These are phyloP conservation scores for Thraustochytrium striatum DNA, from an alignment of 352 stramenopile genomes.

Conservation along the genomic window DNA sequence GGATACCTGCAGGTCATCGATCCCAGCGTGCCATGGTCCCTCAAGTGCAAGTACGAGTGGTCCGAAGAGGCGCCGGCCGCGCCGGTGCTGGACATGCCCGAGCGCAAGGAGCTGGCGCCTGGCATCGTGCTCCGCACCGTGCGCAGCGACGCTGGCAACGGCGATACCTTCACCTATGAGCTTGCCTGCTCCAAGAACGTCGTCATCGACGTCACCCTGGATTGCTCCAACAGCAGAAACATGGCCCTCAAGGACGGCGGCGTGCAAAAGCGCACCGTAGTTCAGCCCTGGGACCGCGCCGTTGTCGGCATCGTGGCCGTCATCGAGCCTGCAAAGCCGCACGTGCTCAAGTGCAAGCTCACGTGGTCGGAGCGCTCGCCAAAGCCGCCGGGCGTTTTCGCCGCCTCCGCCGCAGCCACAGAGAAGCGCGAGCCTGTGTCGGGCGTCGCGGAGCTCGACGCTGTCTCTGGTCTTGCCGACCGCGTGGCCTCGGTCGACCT, in stretches of 20 bases:
- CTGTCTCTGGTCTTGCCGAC: neutral
- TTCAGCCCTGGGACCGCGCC: conserved; percentile 34
- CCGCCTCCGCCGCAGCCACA: neutral
- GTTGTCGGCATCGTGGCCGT: conserved; percentile 20
- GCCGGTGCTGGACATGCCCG: neutral
- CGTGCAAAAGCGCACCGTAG: conserved; percentile 2
- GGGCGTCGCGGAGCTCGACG: neutral
- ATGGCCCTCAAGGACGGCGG: neutral
- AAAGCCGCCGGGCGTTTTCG: conserved; percentile 10
- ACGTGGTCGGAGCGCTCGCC: conserved; percentile 26
- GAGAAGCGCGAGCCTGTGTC: neutral
- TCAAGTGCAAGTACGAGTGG: conserved; percentile 45
- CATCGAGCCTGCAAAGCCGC: neutral
- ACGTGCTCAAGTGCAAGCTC: conserved; percentile 39
- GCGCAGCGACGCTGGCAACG: neutral
- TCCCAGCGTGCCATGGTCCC: conserved; percentile 1
- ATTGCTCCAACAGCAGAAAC: conserved; percentile 41
- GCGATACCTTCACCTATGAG: conserved; percentile 18
- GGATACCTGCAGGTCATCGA: conserved; percentile 38
- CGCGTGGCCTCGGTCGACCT: conserved; percentile 1
- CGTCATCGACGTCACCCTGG: conserved; percentile 25
- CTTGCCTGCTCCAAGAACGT: conserved; percentile 33
- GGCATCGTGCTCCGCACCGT: conserved; percentile 16
- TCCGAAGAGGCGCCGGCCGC: conserved; percentile 14
- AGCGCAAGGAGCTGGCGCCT: conserved; percentile 23